Evolutionary conservation across 78 protist genomes (phyloP), one percentile per base, ranked within the genome.

Genomic region (Dictyostelium citrinum): DNA sequence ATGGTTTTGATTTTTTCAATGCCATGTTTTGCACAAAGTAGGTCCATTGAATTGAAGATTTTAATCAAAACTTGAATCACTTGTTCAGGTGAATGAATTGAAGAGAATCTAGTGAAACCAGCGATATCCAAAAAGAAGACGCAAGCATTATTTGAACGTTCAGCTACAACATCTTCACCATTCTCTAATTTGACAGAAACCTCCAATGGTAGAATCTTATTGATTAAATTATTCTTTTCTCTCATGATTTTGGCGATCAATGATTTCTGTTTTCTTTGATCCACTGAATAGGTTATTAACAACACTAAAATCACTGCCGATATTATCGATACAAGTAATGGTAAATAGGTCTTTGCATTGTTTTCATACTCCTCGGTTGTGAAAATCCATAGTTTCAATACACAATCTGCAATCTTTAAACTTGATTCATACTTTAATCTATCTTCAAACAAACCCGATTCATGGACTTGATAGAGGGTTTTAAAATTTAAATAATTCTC

Each of bases 1-100:
- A 97, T 90, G 29, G 97, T 96, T 76, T 95, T 95, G 33, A 97
- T 95, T 76, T 97, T 97, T 68, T 96, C 97, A 22, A 97, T 78
- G 22, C 90, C 95, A 77, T 84, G 83, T 33, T 82, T 76, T 20
- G 71, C 79, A 60, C 95, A 91, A 16, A 61, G 71, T 24, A 49
- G 31, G 78, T 97, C 98, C 46, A 97, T 86, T 14, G 46, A 41
- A 27, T 61, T 61, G 61, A 98, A 97, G 2, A 98, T 68, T 72
- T 76, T 91, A 41, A 95, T 97, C 10, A 98, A 81, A 1, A 96
- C 90, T 27, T 77, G 74, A 12, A 94, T 84, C 16, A 96, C 78
- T 37, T 91, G 90, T n/a, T 70, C 91, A 24, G 98, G 91, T 1
- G 72, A 45, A 81, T 93, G 81, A 37, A 49, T 43, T 4, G 86